Evolutionary conservation across 2,329 filamentous ascomycete species (phyloP).

Genomic region (Aureobasidium sp.): DNA sequence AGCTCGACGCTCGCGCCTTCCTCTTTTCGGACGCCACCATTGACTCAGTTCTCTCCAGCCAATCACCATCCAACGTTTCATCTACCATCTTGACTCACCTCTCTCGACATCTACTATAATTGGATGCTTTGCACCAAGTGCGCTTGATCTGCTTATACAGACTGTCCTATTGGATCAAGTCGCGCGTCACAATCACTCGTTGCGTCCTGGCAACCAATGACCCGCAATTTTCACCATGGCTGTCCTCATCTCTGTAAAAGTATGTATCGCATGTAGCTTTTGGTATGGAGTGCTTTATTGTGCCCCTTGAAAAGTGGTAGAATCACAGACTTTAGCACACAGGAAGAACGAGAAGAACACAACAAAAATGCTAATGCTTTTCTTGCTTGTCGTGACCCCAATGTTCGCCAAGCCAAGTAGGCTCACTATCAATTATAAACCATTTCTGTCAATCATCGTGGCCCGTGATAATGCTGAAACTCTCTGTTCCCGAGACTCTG

Average conservation of each 20-base stretch:
- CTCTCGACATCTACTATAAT: background rate
- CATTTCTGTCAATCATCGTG: background rate
- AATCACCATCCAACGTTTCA: background rate
- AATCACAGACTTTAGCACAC: too few species aligned
- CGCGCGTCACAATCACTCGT: background rate
- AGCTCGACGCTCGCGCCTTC: constrained; percentile 10
- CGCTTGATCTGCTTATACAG: background rate
- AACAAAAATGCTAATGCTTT: background rate
- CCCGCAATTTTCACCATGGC: background rate
- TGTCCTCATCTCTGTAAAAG: too few species aligned
- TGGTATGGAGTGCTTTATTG: too few species aligned
- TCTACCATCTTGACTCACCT: constrained; percentile 13
- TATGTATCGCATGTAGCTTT: too few species aligned
- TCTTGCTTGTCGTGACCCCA: constrained; percentile 2
- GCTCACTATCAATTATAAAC: background rate
- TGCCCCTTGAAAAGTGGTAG: too few species aligned
- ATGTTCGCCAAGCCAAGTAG: background rate
- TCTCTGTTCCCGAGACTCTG: constrained; percentile 12
- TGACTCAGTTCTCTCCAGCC: background rate
- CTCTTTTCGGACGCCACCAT: background rate
- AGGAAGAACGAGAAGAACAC: background rate
- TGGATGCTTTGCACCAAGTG: background rate
- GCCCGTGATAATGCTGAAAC: constrained; percentile 14
- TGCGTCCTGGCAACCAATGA: background rate
- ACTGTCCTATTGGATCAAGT: background rate